These are phyloP conservation scores for Pouteria glomerata DNA, from an alignment of 148 eudicot genomes.

Conservation along the genomic window DNA sequence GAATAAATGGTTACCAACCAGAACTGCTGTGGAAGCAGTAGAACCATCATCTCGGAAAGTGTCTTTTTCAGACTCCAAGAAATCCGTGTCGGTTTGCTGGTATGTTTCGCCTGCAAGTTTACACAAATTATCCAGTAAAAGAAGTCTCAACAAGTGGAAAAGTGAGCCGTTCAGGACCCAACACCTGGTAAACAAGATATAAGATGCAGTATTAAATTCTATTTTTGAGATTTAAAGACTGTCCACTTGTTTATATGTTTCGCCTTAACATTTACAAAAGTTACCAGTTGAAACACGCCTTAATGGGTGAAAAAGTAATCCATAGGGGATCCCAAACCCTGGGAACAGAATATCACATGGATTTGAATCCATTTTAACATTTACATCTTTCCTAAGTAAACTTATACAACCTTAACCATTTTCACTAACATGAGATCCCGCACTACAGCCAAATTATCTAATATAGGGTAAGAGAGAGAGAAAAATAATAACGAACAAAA, in stretches of 20 bases:
- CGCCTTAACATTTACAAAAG: not conserved
- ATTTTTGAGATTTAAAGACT: not conserved
- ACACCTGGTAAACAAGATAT: not conserved
- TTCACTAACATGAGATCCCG: not conserved
- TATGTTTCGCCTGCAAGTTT: constrained; percentile 72
- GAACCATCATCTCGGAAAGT: constrained; percentile 92
- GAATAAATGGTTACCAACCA: constrained; percentile 84
- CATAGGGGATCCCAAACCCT: not conserved
- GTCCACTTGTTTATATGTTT: not conserved
- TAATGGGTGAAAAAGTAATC: not conserved
- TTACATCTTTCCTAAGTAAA: not conserved
- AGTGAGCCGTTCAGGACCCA: not conserved
- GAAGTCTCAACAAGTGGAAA: not conserved
- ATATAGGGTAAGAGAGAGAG: not conserved
- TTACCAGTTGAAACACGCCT: not conserved
- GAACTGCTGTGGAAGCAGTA: constrained; percentile 95
- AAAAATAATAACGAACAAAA: not conserved
- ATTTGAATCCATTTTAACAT: not conserved
- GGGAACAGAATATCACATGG: not conserved
- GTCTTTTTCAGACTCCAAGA: constrained; percentile 90
- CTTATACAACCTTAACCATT: not conserved
- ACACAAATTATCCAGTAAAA: constrained; percentile 15
- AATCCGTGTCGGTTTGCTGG: constrained; percentile 66
- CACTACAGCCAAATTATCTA: not conserved
- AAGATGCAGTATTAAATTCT: not conserved